Evolutionary conservation across 2,329 filamentous ascomycete genomes (phyloP), one percentile per base, ranked within the genome.

Genomic region (Fusarium euwallaceae): DNA sequence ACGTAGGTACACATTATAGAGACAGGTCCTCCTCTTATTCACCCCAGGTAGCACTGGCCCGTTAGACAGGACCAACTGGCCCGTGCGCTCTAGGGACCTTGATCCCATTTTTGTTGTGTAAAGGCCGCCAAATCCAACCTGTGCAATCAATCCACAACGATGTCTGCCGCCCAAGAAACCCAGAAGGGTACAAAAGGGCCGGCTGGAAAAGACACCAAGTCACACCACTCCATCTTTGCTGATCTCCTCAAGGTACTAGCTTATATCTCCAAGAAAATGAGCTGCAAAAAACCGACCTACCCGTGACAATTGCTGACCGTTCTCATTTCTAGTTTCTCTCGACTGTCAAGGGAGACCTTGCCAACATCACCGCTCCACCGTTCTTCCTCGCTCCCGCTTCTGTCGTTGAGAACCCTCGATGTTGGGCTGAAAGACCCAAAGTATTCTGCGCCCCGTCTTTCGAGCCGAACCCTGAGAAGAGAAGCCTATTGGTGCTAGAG

Each of bases 331-430:
- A 53, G 48, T 53, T 53, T 27, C 48, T 53, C 24, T 53, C 48
- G 2, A 53, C 48, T n/a, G 63, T 88, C 61, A 86, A 87, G 66
- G 87, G 87, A 69, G 87, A 88, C 61, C 83, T 89, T 32, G 84
- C 87, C 71, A 88, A 88, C 67, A 82, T 88, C 67, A 88, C 87
- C 1, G 87, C 86, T 1, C 87, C 87, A 3, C 86, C 86, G 2
- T 86, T 85, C 53, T 86, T 88, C 76, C 83, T 89, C 22, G 84
- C 85, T 0, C 82, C 85, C 1, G 86, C 82, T 43, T 88, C 87
- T 4, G 87, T 88, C 27, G 86, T 87, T 65, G 87, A 89, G 78
- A 86, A 86, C 51, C 87, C 86, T 69, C 84, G 84, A 67, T 87
- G 86, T 77, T 89, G 87, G 86, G 84, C 83, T 45, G 82, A 87